These are phyloP conservation scores for Pleurostoma richardsiae DNA, from an alignment of 2,329 filamentous ascomycete species.

Conservation along the genomic window DNA sequence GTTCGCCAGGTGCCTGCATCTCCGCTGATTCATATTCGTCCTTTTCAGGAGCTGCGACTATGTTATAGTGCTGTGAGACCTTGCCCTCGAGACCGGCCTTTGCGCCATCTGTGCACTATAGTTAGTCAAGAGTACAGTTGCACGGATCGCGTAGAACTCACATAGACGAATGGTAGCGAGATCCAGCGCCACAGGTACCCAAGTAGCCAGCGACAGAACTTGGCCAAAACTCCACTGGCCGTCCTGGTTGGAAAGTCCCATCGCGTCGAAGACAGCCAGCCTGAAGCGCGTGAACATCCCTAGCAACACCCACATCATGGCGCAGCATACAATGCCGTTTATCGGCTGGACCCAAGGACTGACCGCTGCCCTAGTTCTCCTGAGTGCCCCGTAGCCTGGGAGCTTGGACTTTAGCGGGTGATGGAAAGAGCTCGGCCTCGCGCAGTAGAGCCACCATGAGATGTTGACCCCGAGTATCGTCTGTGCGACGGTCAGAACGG, in stretches of 20 bases:
- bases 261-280: slow-evolving; percentile 3
- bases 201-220: not conserved
- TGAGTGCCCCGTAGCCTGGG: not conserved
- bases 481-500: slow-evolving; percentile 4
- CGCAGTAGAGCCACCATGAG: slow-evolving; percentile 10
- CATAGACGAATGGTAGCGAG: not conserved
- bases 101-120: not conserved
- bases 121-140: too few species aligned
- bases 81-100: not conserved
- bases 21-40: too few species aligned
- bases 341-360: slow-evolving; percentile 5
- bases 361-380: slow-evolving; percentile 2
- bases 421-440: slow-evolving; percentile 3
- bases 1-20: too few species aligned
- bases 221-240: not conserved
- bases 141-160: not conserved
- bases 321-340: slow-evolving; percentile 11
- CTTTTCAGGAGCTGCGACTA: not conserved
- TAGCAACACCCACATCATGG: slow-evolving; percentile 21
- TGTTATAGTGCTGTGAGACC: not conserved
- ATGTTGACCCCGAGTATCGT: slow-evolving; percentile 8
- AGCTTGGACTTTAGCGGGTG: not conserved
- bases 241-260: slow-evolving; percentile 13
- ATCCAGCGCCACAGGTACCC: not conserved
- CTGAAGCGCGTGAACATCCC: slow-evolving; percentile 19